Evolutionary conservation across 192 early-diverging fungal genomes (phyloP), one percentile per base, ranked within the genome.

Genomic region (Mortierella hygrophila): DNA sequence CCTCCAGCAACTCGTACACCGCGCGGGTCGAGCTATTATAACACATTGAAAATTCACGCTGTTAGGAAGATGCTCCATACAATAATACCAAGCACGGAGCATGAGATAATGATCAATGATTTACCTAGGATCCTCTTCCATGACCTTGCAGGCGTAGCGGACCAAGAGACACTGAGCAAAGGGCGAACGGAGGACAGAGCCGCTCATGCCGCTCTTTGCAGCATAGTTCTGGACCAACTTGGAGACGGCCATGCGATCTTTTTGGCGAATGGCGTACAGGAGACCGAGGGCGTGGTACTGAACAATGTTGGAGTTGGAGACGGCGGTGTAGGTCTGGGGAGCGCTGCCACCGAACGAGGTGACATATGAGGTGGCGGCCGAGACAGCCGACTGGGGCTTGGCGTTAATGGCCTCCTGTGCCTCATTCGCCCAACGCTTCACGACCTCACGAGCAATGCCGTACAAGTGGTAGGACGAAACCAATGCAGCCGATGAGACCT

Each of bases 241-340:
- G 83, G 96, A 93, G 69, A 99, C 96, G 13, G 98, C 98, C 98
- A 99, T 99, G 49, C 96, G 93, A 91, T 99, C 98, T 84, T 98
- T 97, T 85, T 98, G 96, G 18, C 97, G 92, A 74, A 99, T 99
- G 70, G 94, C 94, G 82, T 98, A 99, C 88, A 99, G 83, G 13
- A 99, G 90, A 5, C 98, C 98, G 20, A 99, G 87, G n/a, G 98
- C 98, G 82, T 99, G 98, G 89, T 99, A 99, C 90, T 99, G 98
- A 46, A 94, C 93, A 88, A 96, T 97, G 75, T 94, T 94, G n/a
- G 96, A 95, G 63, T 89, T 94, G 23, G 94, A 94, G 20, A 89
- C 77, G n/a, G 85, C 88, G 4, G 77, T 78, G 60, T 87, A 83
- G 72, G 85, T 88, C 23, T 88, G 82, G 44, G 88, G 87, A 4